phyloP scores from a whole-genome alignment of 2,329 filamentous ascomycete genomes.

The Sarocladium brachiariae region DNA sequence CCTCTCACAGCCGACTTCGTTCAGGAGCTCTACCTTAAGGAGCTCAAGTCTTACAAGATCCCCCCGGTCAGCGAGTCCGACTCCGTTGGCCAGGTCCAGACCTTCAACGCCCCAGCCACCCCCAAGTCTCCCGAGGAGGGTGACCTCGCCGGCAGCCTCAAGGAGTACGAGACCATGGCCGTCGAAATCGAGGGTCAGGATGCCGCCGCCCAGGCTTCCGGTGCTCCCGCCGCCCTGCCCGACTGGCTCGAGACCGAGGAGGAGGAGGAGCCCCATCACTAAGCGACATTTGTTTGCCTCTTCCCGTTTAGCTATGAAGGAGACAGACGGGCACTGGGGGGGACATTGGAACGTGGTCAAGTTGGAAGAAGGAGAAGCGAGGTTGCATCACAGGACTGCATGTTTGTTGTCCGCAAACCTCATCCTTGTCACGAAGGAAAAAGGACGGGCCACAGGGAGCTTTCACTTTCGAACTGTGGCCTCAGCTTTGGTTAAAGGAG shows the following conservation, averaged over 20 bases:
- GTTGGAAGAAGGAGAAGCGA: neutral
- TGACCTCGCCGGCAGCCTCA: conserved; percentile 84
- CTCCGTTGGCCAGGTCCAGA: conserved; percentile 83
- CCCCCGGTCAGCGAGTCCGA: conserved; percentile 77
- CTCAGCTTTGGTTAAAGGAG: neutral
- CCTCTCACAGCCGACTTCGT: conserved; percentile 75
- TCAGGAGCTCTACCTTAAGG: conserved; percentile 94
- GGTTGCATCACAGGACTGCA: neutral
- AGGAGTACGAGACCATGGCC: conserved; percentile 88
- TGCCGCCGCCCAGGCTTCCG: conserved; percentile 48
- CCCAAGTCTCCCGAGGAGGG: conserved; percentile 88
- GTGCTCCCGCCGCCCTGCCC: conserved; percentile 50
- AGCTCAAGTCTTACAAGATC: conserved; percentile 93
- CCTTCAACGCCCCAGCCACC: conserved; percentile 72
- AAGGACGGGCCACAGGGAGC: neutral
- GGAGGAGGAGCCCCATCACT: conserved; percentile 49
- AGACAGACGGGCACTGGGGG: neutral
- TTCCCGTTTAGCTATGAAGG: neutral
- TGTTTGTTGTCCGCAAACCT: neutral
- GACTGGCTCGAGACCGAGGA: conserved; percentile 83
- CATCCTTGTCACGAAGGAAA: neutral
- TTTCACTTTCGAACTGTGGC: neutral
- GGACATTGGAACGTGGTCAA: neutral
- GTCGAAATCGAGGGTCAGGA: conserved; percentile 92
- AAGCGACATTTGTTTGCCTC: conserved; percentile 20